Evolutionary conservation across 495 filamentous ascomycete species (phyloP).

Genomic region (Trypethelium eluteriae): DNA sequence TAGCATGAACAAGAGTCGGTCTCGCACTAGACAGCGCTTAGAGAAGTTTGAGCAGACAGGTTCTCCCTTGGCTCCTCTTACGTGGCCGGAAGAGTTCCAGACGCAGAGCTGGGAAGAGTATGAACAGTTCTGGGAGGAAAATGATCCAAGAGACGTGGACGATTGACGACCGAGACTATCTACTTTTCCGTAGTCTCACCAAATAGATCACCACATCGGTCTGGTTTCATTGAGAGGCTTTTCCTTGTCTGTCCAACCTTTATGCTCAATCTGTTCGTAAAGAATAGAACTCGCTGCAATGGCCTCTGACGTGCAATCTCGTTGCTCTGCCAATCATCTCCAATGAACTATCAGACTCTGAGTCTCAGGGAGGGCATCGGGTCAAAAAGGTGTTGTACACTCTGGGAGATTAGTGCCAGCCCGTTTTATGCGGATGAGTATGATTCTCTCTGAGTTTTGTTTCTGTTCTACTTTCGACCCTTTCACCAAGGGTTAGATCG

Average conservation of each 20-base stretch:
- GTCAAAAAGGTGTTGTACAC: not conserved
- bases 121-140: constrained; percentile 38
- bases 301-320: not conserved
- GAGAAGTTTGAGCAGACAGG: constrained; percentile 21
- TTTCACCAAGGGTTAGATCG: not conserved
- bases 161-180: not conserved
- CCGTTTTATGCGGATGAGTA: constrained; percentile 3
- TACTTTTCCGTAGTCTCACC: not conserved
- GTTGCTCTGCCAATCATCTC: not conserved
- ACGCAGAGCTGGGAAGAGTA: constrained; percentile 44
- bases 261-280: too few species aligned
- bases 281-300: too few species aligned
- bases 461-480: not conserved
- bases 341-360: not conserved
- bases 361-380: not conserved
- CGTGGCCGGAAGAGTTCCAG: constrained; percentile 23
- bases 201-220: not conserved
- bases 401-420: not conserved
- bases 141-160: constrained; percentile 42
- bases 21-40: constrained; percentile 13
- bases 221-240: not conserved
- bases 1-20: constrained; percentile 32
- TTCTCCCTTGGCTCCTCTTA: constrained; percentile 20
- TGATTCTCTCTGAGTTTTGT: constrained; percentile 5
- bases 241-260: not conserved